phyloP scores from a whole-genome alignment of 768 basidiomycete genomes.

The Fomitopsis serialis region DNA sequence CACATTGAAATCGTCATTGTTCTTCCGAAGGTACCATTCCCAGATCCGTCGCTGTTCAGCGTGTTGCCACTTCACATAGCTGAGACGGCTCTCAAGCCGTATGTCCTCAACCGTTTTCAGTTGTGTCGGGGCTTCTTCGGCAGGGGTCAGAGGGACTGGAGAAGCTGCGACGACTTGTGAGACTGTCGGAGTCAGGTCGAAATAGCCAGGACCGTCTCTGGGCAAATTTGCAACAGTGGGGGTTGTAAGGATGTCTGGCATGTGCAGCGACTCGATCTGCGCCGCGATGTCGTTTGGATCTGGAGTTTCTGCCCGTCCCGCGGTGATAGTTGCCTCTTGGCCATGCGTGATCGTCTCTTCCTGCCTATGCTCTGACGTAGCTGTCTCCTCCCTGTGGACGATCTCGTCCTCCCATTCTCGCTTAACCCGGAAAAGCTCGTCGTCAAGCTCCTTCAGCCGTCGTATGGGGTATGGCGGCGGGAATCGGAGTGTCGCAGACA shows the following conservation, averaged over 20 bases:
- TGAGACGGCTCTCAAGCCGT: conserved; percentile 63
- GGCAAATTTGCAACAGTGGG: conserved; percentile 30
- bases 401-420: conserved; percentile 86
- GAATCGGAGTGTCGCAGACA: conserved; percentile 88
- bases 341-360: conserved; percentile 35
- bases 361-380: conserved; percentile 35
- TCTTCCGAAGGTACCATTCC: conserved; percentile 93
- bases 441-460: conserved; percentile 85
- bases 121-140: conserved; percentile 35
- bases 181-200: conserved; percentile 30
- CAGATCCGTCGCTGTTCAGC: conserved; percentile 86
- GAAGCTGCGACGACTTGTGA: conserved; percentile 25
- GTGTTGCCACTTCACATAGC: conserved; percentile 70
- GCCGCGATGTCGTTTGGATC: conserved; percentile 47
- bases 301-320: conserved; percentile 8
- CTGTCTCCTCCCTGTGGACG: conserved; percentile 67
- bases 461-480: conserved; percentile 86
- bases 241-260: conserved; percentile 32
- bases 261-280: conserved; percentile 53
- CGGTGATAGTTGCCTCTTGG: conserved; percentile 12
- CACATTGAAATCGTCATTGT: conserved; percentile 79
- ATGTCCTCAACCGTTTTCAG: conserved; percentile 69
- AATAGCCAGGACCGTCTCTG: conserved; percentile 35
- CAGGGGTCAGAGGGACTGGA: conserved; percentile 27
- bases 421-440: conserved; percentile 63